Conservation (phyloP, 768 basidiomycete species). For the Suillus discolor region DNA sequence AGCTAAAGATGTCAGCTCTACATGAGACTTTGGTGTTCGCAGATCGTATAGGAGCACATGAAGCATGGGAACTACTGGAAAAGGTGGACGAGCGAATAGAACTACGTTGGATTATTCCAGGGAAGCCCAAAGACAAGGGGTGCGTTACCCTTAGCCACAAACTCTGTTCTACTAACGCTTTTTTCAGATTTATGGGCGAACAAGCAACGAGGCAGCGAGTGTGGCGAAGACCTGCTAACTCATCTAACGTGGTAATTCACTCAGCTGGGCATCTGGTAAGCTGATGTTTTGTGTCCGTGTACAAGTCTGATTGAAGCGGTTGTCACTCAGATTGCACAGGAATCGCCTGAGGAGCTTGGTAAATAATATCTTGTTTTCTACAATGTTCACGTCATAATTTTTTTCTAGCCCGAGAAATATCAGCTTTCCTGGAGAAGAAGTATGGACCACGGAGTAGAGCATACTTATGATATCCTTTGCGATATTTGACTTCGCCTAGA, state of each 20-base stretch:
- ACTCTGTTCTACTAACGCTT: not conserved
- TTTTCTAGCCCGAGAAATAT: not conserved
- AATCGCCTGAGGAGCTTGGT: constrained; percentile 33
- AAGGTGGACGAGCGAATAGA: constrained; percentile 28
- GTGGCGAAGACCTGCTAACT: constrained; percentile 32
- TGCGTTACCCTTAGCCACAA: constrained; percentile 6
- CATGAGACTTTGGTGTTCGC: constrained; percentile 68
- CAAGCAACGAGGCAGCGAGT: constrained; percentile 22
- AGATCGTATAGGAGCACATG: constrained; percentile 35
- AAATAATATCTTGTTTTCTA: not conserved
- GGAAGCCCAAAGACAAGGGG: constrained; percentile 12
- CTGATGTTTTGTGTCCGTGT: constrained; percentile 2
- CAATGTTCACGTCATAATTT: not conserved
- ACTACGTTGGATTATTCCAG: constrained; percentile 33
- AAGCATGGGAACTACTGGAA: constrained; percentile 32
- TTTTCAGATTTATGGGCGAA: constrained; percentile 18
- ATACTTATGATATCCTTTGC: not conserved
- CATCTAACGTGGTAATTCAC: constrained; percentile 31
- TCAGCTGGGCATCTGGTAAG: constrained; percentile 31
- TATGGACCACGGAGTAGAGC: not conserved
- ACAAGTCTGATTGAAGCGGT: not conserved
- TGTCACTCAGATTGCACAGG: constrained; percentile 27
- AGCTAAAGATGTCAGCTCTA: constrained; percentile 65
- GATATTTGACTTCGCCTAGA: not conserved
- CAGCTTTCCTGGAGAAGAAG: not conserved